Percentiles rank a stretch among this genome's conserved stretches.
Conservation (phyloP, 768 basidiomycete genomes). For the Phaeotremella skinneri region DNA sequence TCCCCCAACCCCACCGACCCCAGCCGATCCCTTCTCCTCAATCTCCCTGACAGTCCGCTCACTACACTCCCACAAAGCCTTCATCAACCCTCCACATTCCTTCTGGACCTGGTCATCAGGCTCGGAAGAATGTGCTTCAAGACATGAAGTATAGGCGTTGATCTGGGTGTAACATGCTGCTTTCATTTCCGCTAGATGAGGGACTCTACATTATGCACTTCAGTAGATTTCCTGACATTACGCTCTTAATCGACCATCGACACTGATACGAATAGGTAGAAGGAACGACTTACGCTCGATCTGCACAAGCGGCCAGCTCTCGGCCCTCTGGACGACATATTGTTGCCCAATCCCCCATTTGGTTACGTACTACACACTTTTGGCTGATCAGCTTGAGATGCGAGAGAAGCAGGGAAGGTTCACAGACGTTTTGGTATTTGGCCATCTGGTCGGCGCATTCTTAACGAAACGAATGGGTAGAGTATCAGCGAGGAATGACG, state of each 20-base stretch:
- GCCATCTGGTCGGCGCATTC: conserved; percentile 51
- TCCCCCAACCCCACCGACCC: not conserved
- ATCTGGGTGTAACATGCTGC: conserved; percentile 41
- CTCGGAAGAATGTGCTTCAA: conserved; percentile 32
- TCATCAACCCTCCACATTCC: conserved; percentile 39
- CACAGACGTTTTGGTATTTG: conserved; percentile 44
- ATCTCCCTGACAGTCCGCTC: conserved; percentile 37
- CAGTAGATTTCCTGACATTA: not conserved
- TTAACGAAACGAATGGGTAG: conserved; percentile 4
- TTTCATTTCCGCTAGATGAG: conserved; percentile 44
- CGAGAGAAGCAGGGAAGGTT: not conserved
- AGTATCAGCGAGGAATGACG: not conserved
- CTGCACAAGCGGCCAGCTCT: conserved; percentile 45
- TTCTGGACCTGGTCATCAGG: conserved; percentile 36
- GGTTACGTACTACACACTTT: conserved; percentile 47
- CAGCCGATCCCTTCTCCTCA: conserved; percentile 11
- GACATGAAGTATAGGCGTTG: conserved; percentile 37
- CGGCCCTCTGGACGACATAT: conserved; percentile 40
- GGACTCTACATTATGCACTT: conserved; percentile 26
- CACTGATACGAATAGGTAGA: not conserved
- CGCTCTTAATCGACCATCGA: not conserved
- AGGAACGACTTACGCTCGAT: conserved; percentile 16
- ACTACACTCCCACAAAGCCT: conserved; percentile 46
- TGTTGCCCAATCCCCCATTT: conserved; percentile 41
- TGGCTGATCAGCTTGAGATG: not conserved